Base-by-base conservation (phyloP, 352 stramenopile genomes). In the Thraustochytrium aureum region DNA sequence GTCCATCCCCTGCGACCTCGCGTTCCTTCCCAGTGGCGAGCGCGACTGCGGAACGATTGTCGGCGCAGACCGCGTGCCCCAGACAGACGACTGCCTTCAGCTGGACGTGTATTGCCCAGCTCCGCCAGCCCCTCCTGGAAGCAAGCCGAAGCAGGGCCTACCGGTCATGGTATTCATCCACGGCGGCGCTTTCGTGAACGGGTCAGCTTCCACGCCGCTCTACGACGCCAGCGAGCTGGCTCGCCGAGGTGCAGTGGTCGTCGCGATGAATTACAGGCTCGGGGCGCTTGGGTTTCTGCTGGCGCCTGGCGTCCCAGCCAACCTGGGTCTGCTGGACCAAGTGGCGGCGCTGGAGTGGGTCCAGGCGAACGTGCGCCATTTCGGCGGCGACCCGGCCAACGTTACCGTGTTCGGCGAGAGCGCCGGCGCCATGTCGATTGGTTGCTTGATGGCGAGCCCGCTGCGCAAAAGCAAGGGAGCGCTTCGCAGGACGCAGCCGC, bases 141-240 rank as follows among this genome's bases (percentile, higher is more conserved):
- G n/a, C n/a, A 52, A 64, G 56, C 10, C 26, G 56, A 26, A 38
- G 14, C 10, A 10, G 62, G 4, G 30, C 4, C 61, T 89, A 14
- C 87, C 89, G 20, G 89, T 94, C 2, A 89, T 93, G 86, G 76
- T 94, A 14, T 93, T 86, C 86, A 83, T 94, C 7, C 89, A 92
- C 75, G 90, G 90, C 50, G 90, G 90, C 32, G 88, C 84, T 6
- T 93, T 90, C 84, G 84, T 89, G 79, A 84, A 89, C 66, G 89
- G 89, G 32, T 85, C 81, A 6, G 81, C 62, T 10, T 65, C 32
- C n/a, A 56, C 82, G 26, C 38, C 83, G 33, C 75, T 85, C 22
- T 88, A 87, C 72, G 30, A 84, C 42, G 86, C 83, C 4, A 39
- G 42, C 7, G 33, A 39, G 35, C 74, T 86, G 22, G 85, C 82